phyloP scores from a whole-genome alignment of 1,284 basidiomycete species.

The Heterobasidion irregulare region DNA sequence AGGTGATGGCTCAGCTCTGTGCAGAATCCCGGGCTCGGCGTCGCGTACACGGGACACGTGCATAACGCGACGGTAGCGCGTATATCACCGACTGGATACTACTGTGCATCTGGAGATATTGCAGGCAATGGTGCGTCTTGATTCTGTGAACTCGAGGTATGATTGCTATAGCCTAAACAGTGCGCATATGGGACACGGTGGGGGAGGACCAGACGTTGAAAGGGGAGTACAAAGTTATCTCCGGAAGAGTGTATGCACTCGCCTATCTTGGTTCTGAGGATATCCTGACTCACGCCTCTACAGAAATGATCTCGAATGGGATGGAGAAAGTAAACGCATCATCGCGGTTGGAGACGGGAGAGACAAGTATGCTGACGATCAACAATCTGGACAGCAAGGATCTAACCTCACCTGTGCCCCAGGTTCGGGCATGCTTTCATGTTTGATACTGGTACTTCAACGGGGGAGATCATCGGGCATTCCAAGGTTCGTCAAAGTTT shows the following conservation, averaged over 20 bases:
- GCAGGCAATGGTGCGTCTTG: slow-evolving; percentile 62
- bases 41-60: slow-evolving; percentile 73
- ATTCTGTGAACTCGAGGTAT: background rate
- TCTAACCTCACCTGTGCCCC: background rate
- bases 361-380: slow-evolving; percentile 56
- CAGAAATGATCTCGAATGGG: slow-evolving; percentile 94
- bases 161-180: slow-evolving; percentile 24
- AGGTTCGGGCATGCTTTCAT: slow-evolving; percentile 87
- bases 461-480: slow-evolving; percentile 92
- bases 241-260: slow-evolving; percentile 67
- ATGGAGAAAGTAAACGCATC: slow-evolving; percentile 93
- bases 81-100: slow-evolving; percentile 91
- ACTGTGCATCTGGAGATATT: slow-evolving; percentile 86
- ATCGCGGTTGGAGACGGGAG: slow-evolving; percentile 94
- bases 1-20: slow-evolving; percentile 3
- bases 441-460: slow-evolving; percentile 82
- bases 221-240: slow-evolving; percentile 77
- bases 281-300: slow-evolving; percentile 1
- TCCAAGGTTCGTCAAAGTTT: slow-evolving; percentile 54
- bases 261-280: background rate
- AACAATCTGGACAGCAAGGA: background rate
- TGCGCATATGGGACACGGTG: slow-evolving; percentile 90
- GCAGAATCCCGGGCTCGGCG: slow-evolving; percentile 51
- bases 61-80: slow-evolving; percentile 85
- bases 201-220: slow-evolving; percentile 85